Evolutionary conservation across 2,329 filamentous ascomycete species (phyloP), one percentile per base, ranked within the genome.

Genomic region (Phialemoniopsis sp.): DNA sequence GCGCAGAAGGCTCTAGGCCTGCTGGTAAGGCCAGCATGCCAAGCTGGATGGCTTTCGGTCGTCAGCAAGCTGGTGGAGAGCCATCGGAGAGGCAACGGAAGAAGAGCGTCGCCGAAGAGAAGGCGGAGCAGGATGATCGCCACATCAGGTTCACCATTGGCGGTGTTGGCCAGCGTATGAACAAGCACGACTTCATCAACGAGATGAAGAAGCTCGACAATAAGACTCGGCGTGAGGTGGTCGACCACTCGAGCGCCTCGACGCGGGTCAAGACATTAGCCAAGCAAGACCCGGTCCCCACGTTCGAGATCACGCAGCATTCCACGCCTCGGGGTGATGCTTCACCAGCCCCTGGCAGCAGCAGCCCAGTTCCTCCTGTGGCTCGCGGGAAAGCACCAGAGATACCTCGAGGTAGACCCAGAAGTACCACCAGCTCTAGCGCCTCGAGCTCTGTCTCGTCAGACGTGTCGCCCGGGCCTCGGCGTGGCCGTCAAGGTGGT

Each of bases 61-160:
- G 53, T 17, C 37, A 50, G 18, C 21, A 26, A 26, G 47, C 48
- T 29, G 47, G 51, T 14, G 61, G 51, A 14, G 59, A 63, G 29
- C 42, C 41, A 12, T 39, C 50, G 14, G 55, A 47, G 37, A 48
- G 39, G 48, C 42, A 61, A 45, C 49, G 55, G 21, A 66, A 60
- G 48, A 75, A 68, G 61, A 68, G 57, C 38, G 57, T 58, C 10
- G 62, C 55, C 4, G 57, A 61, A 6, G 62, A 67, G 12, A 54
- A 66, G 4, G 65, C 73, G n/a, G 73, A 74, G 3, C 72, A 76
- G 3, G 85, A 90, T 42, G 86, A 90, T 48, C 73, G 77, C 13
- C 72, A 80, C 40, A 81, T 91, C 40, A 78, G 87, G 13, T 91
- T 90, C 60, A 89, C 82, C 2, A 85, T 91, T 46, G 79, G 76